Evolutionary conservation across 129 eudicot species (phyloP).

Genomic region (Helianthus tuberosus): DNA sequence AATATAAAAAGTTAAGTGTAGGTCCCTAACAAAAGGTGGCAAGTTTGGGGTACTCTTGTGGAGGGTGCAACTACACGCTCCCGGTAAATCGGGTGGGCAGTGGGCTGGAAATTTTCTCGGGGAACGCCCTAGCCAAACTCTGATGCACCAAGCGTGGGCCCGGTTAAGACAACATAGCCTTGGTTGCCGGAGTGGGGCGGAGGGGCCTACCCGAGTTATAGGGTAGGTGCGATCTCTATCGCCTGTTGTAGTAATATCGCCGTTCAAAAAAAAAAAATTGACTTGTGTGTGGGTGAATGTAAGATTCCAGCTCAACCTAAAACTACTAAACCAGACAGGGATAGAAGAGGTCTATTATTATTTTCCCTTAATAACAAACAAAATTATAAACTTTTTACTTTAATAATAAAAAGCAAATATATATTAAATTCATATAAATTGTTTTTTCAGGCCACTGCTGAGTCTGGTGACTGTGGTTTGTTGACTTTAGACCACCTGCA

Average conservation of each 20-base stretch:
- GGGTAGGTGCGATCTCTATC: too few relatives aligned
- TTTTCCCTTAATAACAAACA: slow-evolving; percentile 9
- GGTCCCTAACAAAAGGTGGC: slow-evolving; percentile 1
- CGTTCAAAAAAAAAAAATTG: too few relatives aligned
- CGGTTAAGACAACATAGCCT: too few relatives aligned
- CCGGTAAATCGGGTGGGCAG: too few relatives aligned
- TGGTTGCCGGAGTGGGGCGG: too few relatives aligned
- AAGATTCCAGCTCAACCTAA: slow-evolving; percentile 34
- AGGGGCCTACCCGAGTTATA: too few relatives aligned
- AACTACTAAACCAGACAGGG: slow-evolving; percentile 29
- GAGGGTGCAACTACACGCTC: too few relatives aligned
- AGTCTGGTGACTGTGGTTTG: slow-evolving; percentile 11
- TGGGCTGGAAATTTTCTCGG: too few relatives aligned
- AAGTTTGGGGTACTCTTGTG: neutral
- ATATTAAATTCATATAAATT: slow-evolving; percentile 4
- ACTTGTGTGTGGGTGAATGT: slow-evolving; percentile 17
- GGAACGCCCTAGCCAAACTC: too few relatives aligned
- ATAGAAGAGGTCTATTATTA: neutral
- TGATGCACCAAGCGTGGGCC: too few relatives aligned
- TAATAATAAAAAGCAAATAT: slow-evolving; percentile 4
- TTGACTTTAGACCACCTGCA: slow-evolving; percentile 37
- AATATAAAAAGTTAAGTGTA: neutral
- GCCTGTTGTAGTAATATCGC: too few relatives aligned
- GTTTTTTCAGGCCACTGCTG: slow-evolving; percentile 19
- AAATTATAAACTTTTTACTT: slow-evolving; percentile 8